A percentile compares a stretch with the other conserved stretches of the same genome.
Conservation (phyloP, 2,329 filamentous ascomycete species). For the Apiospora rasikravindrae region DNA sequence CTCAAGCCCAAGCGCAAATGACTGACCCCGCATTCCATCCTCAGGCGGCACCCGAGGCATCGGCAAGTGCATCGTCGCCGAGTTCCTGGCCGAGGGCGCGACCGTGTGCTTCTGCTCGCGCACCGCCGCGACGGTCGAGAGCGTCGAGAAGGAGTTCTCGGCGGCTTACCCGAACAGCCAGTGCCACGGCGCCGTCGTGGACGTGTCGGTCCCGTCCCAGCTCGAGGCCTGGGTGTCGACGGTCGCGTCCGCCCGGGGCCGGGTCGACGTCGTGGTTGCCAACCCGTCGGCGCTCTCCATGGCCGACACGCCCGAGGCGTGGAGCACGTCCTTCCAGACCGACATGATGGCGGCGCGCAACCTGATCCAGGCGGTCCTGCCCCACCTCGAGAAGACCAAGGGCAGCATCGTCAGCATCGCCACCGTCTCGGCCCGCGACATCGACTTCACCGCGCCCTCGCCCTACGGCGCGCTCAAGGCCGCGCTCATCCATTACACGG, state of each 20-base stretch:
- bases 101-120: conserved; percentile 31
- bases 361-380: conserved; percentile 38
- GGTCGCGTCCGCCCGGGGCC: conserved; percentile 20
- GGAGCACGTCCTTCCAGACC: conserved; percentile 37
- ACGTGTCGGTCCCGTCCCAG: conserved; percentile 24
- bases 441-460: conserved; percentile 43
- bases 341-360: conserved; percentile 41
- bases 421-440: conserved; percentile 41
- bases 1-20: not conserved
- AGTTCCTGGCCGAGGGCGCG: conserved; percentile 29
- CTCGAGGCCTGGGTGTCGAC: conserved; percentile 26
- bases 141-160: conserved; percentile 20
- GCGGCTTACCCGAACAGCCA: conserved; percentile 1
- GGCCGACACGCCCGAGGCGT: conserved; percentile 32
- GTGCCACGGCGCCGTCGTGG: conserved; percentile 25
- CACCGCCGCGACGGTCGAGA: conserved; percentile 25
- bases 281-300: conserved; percentile 36
- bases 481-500: conserved; percentile 42
- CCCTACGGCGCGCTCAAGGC: conserved; percentile 45
- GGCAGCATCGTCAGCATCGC: conserved; percentile 43
- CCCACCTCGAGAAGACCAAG: conserved; percentile 39
- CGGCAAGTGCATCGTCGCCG: conserved; percentile 27
- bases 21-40: not conserved
- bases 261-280: conserved; percentile 29
- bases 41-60: conserved; percentile 19